These are phyloP conservation scores for Calophaca sinica DNA, from an alignment of 306 rosid genomes.

Conservation along the genomic window DNA sequence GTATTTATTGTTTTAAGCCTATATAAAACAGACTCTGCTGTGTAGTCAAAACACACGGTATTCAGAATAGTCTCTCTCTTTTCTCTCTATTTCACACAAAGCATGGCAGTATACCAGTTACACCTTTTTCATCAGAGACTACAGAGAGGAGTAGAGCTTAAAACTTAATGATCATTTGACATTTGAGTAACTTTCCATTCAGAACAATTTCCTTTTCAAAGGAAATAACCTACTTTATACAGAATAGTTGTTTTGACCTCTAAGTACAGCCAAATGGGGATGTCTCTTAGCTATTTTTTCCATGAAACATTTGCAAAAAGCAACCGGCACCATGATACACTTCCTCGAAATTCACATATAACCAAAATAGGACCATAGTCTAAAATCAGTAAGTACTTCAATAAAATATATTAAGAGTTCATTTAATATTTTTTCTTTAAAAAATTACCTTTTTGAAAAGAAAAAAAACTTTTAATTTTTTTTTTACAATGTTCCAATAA, in stretches of 20 bases:
- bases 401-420: neutral
- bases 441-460: no score
- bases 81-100: no score
- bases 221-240: slow-evolving; percentile 1
- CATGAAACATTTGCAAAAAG: slow-evolving; percentile 22
- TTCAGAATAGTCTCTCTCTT: no score
- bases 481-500: no score
- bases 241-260: neutral
- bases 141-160: neutral
- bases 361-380: slow-evolving; percentile 4
- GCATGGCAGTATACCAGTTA: neutral
- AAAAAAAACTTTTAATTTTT: no score
- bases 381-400: neutral
- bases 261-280: neutral
- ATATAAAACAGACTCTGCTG: no score
- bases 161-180: neutral
- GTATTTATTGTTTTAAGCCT: no score
- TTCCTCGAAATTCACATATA: neutral
- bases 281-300: neutral
- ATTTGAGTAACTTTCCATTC: neutral
- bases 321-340: neutral
- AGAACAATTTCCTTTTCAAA: neutral
- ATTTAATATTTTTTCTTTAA: no score
- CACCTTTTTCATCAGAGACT: slow-evolving; percentile 13
- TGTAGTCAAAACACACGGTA: no score